Evolutionary conservation across 2,329 filamentous ascomycete genomes (phyloP).

Genomic region (Penicillium sp.): DNA sequence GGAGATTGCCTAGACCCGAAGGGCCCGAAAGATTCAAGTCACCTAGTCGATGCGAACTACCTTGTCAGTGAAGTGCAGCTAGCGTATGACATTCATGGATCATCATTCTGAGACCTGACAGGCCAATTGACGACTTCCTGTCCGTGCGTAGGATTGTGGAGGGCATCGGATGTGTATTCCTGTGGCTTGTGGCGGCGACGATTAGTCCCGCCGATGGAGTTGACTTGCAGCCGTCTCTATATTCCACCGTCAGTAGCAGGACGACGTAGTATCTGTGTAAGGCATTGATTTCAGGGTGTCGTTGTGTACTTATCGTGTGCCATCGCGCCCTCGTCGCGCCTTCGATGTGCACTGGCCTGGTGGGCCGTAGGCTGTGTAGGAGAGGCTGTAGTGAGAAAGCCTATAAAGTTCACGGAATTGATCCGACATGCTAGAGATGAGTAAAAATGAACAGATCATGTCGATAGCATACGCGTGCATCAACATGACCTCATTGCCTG

Average conservation of each 20-base stretch:
- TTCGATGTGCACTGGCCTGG: neutral
- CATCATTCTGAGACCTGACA: neutral
- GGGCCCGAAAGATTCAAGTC: neutral
- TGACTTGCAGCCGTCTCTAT: constrained; percentile 11
- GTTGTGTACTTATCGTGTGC: neutral
- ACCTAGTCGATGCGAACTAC: neutral
- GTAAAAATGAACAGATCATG: neutral
- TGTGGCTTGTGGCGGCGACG: constrained; percentile 9
- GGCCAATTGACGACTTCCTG: neutral
- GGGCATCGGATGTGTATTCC: constrained; percentile 1
- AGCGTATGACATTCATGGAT: neutral
- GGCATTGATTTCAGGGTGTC: neutral
- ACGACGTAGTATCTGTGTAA: neutral
- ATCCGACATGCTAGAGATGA: constrained; percentile 2
- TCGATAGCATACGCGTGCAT: neutral
- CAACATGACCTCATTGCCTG: constrained; percentile 9
- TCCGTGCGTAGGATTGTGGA: neutral
- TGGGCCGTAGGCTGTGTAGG: neutral
- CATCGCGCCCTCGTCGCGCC: neutral
- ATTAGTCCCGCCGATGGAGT: neutral
- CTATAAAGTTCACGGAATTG: neutral
- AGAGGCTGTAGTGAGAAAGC: neutral
- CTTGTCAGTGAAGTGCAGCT: neutral
- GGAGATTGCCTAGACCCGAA: neutral
- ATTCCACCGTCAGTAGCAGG: neutral